Conservation (phyloP, 2,329 filamentous ascomycete species). For the Cercospora sp. region DNA sequence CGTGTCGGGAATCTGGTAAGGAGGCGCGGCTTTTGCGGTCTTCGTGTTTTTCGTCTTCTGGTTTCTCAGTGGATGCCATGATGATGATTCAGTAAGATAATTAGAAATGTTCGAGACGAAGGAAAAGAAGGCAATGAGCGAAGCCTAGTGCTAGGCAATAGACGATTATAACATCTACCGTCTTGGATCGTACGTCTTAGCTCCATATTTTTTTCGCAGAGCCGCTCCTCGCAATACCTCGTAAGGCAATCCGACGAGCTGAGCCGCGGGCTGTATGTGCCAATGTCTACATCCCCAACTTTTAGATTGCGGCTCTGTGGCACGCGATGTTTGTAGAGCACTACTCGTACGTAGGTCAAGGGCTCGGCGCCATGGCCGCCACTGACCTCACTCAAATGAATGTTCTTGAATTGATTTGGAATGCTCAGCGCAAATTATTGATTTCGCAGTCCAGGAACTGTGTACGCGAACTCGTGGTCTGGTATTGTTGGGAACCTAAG, state of each 20-base stretch:
- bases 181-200: neutral
- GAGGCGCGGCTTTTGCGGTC: neutral
- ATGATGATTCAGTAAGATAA: neutral
- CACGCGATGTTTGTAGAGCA: neutral
- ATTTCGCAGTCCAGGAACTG: too few relatives aligned
- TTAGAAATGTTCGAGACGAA: neutral
- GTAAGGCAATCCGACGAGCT: neutral
- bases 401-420: too few relatives aligned
- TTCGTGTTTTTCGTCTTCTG: neutral
- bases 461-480: too few relatives aligned
- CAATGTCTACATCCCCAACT: neutral
- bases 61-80: neutral
- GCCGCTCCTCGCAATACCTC: neutral
- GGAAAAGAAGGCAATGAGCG: neutral
- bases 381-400: neutral
- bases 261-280: neutral
- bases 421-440: too few relatives aligned
- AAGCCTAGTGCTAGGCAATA: neutral
- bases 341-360: neutral
- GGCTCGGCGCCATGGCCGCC: conserved; percentile 3
- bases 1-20: neutral
- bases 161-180: neutral
- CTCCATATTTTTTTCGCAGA: neutral
- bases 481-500: too few relatives aligned
- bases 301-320: neutral